Base-by-base conservation (phyloP, 225 moss, liverwort and hornwort species). In the Rhytidiadelphus loreus region DNA sequence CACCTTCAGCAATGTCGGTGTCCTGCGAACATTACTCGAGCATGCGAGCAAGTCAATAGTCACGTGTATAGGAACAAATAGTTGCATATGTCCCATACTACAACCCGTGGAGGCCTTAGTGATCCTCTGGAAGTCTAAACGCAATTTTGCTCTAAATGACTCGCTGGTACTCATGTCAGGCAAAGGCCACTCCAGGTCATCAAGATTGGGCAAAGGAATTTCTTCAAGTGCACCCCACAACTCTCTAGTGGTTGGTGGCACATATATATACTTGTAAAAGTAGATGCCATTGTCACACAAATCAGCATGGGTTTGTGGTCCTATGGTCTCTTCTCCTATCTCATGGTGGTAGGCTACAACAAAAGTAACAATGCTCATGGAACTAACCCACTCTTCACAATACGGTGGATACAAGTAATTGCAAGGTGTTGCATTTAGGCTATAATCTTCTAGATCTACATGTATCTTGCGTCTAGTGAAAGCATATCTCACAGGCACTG, bases 1-100 rank as follows among this genome's bases (percentile, higher is more conserved):
- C 3, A 87, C 33, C 5, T 80, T 70, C 3, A 87, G 2, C 6
- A 87, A 35, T 2, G 37, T 81, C 2, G 41, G 13, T 64, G 55
- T 66, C 33, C 9, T 53, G 0, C 7, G 2, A 30, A 74, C 30
- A 7, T 1, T 2, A 0, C 25, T 70, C 0, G 41, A 41, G 15
- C 41, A 70, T 70, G 70, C 26, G 25, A 70, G 41, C 15, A 70
- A 70, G 70, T 70, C 43, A 8, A 70, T 0, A 0, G 5, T 25
- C 15, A 70, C 70, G 0, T 70, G 70, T 25, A 41, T 15, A 3
- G 26, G 15, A 15, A 43, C 8, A 26, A 70, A 70, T 0, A 70
- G 9, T 69, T 69, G 17, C 0, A 65, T 6, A 11, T 65, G 35
- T 64, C 33, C 33, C 64, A 33, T 33, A 16, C 16, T 0, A 63